These are phyloP conservation scores for Diaporthe sp. DNA, from an alignment of 2,329 filamentous ascomycete genomes.

Conservation along the genomic window DNA sequence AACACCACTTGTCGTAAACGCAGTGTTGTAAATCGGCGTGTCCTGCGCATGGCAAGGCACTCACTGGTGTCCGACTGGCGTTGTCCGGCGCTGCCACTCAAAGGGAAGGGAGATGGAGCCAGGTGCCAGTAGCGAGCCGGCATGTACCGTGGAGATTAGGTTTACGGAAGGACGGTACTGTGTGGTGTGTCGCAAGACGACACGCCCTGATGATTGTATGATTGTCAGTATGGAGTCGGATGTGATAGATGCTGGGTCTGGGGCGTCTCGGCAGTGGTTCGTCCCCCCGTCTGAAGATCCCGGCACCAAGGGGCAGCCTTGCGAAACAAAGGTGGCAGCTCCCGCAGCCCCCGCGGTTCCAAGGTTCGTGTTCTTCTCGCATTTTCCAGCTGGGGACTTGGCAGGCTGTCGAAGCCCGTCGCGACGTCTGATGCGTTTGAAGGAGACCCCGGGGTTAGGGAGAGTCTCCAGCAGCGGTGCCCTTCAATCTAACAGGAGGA, in stretches of 20 bases:
- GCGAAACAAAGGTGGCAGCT: slow-evolving; percentile 29
- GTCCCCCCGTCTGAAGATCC: slow-evolving; percentile 16
- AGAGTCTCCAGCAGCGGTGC: not conserved
- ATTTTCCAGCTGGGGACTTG: slow-evolving; percentile 1
- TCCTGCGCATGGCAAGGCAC: not conserved
- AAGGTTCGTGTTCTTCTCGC: slow-evolving; percentile 17
- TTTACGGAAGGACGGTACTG: slow-evolving; percentile 1
- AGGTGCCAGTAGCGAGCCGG: not conserved
- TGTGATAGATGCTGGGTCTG: slow-evolving; percentile 21
- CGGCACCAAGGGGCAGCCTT: slow-evolving; percentile 19
- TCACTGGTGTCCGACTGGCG: not conserved
- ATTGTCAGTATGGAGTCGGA: slow-evolving; percentile 28
- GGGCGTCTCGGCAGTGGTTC: slow-evolving; percentile 27
- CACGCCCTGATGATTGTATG: slow-evolving; percentile 3
- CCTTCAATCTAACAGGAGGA: slow-evolving; percentile 5
- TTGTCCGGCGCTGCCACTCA: not conserved
- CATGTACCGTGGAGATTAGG: slow-evolving; percentile 17
- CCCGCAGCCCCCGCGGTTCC: slow-evolving; percentile 14
- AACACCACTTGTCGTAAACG: slow-evolving; percentile 18
- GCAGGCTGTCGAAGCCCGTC: slow-evolving; percentile 14
- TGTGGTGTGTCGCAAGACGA: slow-evolving; percentile 5
- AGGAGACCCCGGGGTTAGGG: not conserved
- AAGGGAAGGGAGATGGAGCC: not conserved
- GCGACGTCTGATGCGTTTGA: slow-evolving; percentile 29
- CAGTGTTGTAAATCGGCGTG: not conserved